A percentile compares a stretch with the other conserved stretches of the same genome.
These are phyloP conservation scores for Plantago major DNA, from an alignment of 257 asterid species.

Conservation along the genomic window DNA sequence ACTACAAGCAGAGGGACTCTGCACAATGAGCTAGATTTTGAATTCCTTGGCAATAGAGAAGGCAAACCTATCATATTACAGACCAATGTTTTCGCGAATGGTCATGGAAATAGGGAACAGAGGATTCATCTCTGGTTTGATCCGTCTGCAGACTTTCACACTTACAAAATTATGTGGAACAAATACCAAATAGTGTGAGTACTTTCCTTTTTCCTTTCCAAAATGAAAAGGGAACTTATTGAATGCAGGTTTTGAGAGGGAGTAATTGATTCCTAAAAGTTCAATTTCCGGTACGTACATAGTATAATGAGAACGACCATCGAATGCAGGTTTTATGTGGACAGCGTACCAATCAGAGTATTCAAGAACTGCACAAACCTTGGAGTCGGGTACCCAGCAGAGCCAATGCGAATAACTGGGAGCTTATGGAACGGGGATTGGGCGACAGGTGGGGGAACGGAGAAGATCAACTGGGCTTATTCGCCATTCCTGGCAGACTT, in stretches of 20 bases:
- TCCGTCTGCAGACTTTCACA: constrained; percentile 61
- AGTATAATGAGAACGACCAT: not conserved
- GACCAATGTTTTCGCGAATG: constrained; percentile 53
- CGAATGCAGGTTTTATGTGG: constrained; percentile 49
- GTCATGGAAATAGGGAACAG: constrained; percentile 60
- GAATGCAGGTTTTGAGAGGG: too few species aligned
- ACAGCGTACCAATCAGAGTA: constrained; percentile 54
- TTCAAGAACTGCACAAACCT: constrained; percentile 38
- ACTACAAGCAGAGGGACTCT: constrained; percentile 19
- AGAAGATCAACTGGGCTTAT: constrained; percentile 45
- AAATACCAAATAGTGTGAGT: constrained; percentile 54
- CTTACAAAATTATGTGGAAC: constrained; percentile 63
- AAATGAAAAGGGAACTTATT: too few species aligned
- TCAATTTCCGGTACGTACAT: not conserved
- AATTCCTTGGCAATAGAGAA: constrained; percentile 62
- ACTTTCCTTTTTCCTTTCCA: too few species aligned
- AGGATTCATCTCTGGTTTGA: constrained; percentile 66
- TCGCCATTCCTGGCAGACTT: constrained; percentile 60
- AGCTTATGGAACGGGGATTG: constrained; percentile 67
- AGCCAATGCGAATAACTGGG: constrained; percentile 48
- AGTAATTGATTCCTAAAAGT: not conserved
- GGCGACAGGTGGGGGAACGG: constrained; percentile 68
- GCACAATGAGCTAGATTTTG: constrained; percentile 72
- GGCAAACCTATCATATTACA: constrained; percentile 56
- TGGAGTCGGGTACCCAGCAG: constrained; percentile 43